A percentile compares a stretch with the other conserved stretches of the same genome.
Conservation (phyloP, 495 filamentous ascomycete species). For the Aspergillus sclerotioniger region DNA sequence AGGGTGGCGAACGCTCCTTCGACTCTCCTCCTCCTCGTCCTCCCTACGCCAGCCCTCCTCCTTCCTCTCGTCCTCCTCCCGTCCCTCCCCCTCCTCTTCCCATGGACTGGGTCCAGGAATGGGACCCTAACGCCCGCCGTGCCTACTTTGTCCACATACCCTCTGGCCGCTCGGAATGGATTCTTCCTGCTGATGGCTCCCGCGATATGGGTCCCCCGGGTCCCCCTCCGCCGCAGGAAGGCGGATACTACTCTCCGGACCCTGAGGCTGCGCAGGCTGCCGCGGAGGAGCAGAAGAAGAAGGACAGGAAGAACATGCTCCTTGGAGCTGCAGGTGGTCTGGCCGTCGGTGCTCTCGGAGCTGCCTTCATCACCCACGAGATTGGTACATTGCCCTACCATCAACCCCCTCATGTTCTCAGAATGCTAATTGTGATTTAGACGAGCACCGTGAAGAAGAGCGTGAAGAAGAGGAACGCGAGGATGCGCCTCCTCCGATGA, state of each 20-base stretch:
- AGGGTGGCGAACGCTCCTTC: slow-evolving; percentile 11
- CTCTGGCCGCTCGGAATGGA: slow-evolving; percentile 62
- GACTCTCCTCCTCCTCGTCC: slow-evolving; percentile 11
- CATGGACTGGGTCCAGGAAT: slow-evolving; percentile 57
- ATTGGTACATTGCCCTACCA: slow-evolving; percentile 38
- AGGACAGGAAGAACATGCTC: slow-evolving; percentile 43
- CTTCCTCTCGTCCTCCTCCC: slow-evolving; percentile 31
- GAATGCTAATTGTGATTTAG: slow-evolving; percentile 6
- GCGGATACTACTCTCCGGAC: slow-evolving; percentile 28
- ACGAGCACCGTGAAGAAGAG: slow-evolving; percentile 15
- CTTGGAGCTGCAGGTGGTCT: slow-evolving; percentile 53
- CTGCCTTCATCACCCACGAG: slow-evolving; percentile 55
- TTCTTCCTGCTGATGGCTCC: slow-evolving; percentile 31
- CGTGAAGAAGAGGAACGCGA: slow-evolving; percentile 9
- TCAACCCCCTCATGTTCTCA: not conserved
- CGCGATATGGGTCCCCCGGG: slow-evolving; percentile 24
- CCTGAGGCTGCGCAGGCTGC: slow-evolving; percentile 9
- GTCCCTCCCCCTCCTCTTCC: slow-evolving; percentile 52
- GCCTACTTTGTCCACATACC: slow-evolving; percentile 60
- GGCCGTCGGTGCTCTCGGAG: slow-evolving; percentile 55
- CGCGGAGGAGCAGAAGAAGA: slow-evolving; percentile 41
- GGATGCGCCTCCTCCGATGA: not conserved
- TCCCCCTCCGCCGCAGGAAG: slow-evolving; percentile 10
- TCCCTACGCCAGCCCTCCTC: slow-evolving; percentile 14
- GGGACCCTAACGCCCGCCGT: slow-evolving; percentile 55